Base-by-base conservation (phyloP, 2,329 filamentous ascomycete species). In the Penicillium sp. region DNA sequence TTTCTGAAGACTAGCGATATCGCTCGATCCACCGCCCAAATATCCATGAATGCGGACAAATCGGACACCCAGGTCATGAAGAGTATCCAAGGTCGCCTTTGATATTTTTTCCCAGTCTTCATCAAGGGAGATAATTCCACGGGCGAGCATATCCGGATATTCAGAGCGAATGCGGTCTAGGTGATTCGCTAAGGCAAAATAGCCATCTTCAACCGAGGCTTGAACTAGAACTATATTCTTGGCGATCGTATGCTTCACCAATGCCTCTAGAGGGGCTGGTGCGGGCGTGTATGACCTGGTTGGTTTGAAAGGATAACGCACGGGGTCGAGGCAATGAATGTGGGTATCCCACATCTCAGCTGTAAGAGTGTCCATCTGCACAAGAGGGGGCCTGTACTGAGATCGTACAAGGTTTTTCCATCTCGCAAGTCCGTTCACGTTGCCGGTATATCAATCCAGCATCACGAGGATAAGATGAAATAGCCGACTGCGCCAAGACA, bases 271-370 rank as follows among this genome's bases (percentile, higher is more conserved):
- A n/a, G 51, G 45, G 19, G 57, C 57, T 21, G 57, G 51, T 9
- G 36, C n/a, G 9, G 57, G 57, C 5, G 57, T 60, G 26, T 60
- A 60, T 3, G 48, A 40, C n/a, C 57, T 51, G 14, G 54, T 56
- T 19, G 48, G 3, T 48, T 57, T 60, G 54, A 52, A 60, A 16
- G 57, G 57, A 42, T 55, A 47, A n/a, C 21, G 45, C 3, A 10
- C 48, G n/a, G 57, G 54, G 40, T 57, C 54, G 28, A 60, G 46
- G 26, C 51, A 56, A 34, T 60, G 57, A 11, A 60, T 23, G 24
- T 57, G 57, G n/a, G 57, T 60, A 33, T 60, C 54, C 57, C 54
- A 59, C 54, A 54, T 56, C 3, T 29, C 26, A n/a, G 9, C 8
- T 5, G 14, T 39, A 18, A 39, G 3, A 19, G 19, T 8, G 18